Conservation (phyloP, 345 rosid species). For the Eucalyptus regnans region DNA sequence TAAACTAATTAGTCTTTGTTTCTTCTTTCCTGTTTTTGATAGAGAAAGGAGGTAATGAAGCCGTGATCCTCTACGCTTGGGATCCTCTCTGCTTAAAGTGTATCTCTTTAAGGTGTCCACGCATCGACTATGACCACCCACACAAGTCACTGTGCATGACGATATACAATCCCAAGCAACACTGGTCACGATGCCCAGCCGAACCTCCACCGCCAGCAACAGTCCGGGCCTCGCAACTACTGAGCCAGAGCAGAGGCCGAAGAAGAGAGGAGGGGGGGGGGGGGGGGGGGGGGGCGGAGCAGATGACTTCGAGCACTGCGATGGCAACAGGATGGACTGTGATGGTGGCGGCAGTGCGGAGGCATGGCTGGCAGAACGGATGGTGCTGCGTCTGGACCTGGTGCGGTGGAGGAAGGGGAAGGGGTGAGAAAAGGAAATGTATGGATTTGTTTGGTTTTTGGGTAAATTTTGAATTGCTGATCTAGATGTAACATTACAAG, state of each 20-base stretch:
- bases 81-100: too few species aligned
- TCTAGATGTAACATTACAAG: background rate
- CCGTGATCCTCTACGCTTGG: background rate
- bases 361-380: background rate
- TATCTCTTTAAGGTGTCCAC: too few species aligned
- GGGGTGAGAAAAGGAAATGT: background rate
- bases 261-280: too few species aligned
- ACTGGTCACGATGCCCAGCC: background rate
- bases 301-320: too few species aligned
- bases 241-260: too few species aligned
- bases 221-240: too few species aligned
- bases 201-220: background rate
- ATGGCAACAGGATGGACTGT: too few species aligned
- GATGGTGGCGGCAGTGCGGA: background rate
- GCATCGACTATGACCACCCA: too few species aligned
- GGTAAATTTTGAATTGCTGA: background rate
- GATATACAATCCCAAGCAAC: too few species aligned
- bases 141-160: too few species aligned
- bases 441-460: background rate
- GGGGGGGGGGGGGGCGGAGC: too few species aligned
- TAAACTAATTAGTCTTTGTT: background rate
- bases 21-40: background rate
- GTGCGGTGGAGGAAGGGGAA: background rate
- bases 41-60: background rate
- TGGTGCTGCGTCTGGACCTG: background rate